A percentile compares a stretch with the other conserved stretches of the same genome.
phyloP scores from a whole-genome alignment of 305 asterid species.

The Fraxinus sp. region DNA sequence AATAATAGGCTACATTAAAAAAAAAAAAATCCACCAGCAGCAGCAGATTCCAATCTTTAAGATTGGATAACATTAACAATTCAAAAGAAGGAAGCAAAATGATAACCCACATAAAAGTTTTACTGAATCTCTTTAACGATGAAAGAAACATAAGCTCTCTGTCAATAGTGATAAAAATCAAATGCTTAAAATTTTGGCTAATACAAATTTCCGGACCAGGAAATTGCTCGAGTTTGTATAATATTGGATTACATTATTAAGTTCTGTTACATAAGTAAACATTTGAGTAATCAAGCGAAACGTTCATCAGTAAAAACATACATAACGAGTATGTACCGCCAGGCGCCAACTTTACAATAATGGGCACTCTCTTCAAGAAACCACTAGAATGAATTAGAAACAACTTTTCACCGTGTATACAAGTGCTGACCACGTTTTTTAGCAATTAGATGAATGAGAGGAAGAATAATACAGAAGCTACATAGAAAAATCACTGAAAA shows the following conservation, averaged over 20 bases:
- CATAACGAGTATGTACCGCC: neutral
- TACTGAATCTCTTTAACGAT: neutral
- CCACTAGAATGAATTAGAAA: slow-evolving; percentile 1
- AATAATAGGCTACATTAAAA: neutral
- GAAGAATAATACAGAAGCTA: neutral
- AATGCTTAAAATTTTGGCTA: neutral
- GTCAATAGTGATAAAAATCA: neutral
- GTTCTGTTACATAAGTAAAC: neutral
- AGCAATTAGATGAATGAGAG: neutral
- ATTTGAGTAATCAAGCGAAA: neutral
- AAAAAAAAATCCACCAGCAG: neutral
- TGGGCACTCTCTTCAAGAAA: slow-evolving; percentile 12
- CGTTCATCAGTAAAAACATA: neutral
- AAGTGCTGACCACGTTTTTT: neutral
- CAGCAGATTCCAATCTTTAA: neutral
- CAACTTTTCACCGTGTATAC: neutral
- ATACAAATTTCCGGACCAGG: neutral
- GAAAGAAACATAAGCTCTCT: neutral
- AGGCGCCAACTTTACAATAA: neutral
- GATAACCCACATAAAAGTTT: neutral
- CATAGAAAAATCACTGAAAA: neutral
- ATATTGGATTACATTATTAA: neutral
- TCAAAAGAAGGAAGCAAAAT: slow-evolving; percentile 18
- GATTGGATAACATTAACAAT: slow-evolving; percentile 1
- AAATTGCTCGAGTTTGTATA: neutral